phyloP scores from a whole-genome alignment of 148 eudicot species.

The Hydrangea macrophylla region DNA sequence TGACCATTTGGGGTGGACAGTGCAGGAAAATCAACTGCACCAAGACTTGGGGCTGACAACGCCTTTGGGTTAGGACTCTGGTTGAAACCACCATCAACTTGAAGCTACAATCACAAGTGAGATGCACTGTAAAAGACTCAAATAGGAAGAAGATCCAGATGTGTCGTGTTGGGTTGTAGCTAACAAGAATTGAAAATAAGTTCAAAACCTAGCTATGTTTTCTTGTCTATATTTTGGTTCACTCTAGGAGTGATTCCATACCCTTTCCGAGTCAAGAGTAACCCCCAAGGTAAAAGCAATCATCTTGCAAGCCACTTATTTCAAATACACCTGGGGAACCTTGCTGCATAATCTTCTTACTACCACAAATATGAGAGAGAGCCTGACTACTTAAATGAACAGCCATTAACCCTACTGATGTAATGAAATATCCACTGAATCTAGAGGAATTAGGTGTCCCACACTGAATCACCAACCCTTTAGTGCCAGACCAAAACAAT shows the following conservation, averaged over 20 bases:
- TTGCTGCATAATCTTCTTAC: no score
- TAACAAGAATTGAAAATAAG: not conserved
- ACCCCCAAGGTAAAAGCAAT: no score
- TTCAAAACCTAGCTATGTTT: no score
- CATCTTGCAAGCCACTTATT: no score
- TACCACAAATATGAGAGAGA: constrained; percentile 1
- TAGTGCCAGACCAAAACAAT: not conserved
- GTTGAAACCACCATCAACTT: constrained; percentile 74
- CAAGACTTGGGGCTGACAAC: constrained; percentile 71
- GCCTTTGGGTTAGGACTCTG: constrained; percentile 61
- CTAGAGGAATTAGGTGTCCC: not conserved
- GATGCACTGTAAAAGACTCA: not conserved
- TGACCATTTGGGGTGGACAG: constrained; percentile 58
- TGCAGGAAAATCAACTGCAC: constrained; percentile 74
- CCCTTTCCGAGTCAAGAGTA: no score
- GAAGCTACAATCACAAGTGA: constrained; percentile 58
- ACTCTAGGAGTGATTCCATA: no score
- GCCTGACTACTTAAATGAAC: not conserved
- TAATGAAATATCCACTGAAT: constrained; percentile 3
- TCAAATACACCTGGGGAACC: no score
- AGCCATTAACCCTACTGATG: not conserved
- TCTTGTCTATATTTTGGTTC: no score
- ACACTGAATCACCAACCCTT: not conserved
- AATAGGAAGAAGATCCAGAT: not conserved
- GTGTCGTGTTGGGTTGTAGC: not conserved